phyloP scores from a whole-genome alignment of 2,329 filamentous ascomycete genomes.

The Ascochyta koolunga region DNA sequence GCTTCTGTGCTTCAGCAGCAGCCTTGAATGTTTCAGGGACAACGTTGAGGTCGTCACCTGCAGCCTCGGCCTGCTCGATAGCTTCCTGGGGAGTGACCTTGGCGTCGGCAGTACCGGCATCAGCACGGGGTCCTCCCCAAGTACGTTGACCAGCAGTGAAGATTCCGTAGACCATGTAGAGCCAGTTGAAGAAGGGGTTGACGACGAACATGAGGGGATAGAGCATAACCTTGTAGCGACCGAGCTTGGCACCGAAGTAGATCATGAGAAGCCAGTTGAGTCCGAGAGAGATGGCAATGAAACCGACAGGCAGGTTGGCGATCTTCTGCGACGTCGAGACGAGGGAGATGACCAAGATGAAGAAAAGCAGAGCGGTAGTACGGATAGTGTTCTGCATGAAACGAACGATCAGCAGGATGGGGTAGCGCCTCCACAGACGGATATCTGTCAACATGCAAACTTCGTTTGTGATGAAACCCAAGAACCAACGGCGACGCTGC shows the following conservation, averaged over 20 bases:
- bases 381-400: slow-evolving; percentile 97
- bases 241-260: slow-evolving; percentile 87
- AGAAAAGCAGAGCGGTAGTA: slow-evolving; percentile 91
- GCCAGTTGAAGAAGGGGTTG: slow-evolving; percentile 98
- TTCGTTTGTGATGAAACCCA: slow-evolving; percentile 97
- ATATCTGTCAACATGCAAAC: slow-evolving; percentile 97
- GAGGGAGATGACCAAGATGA: slow-evolving; percentile 88
- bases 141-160: slow-evolving; percentile 93
- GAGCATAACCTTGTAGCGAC: slow-evolving; percentile 90
- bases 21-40: slow-evolving; percentile 81
- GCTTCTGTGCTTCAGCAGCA: slow-evolving; percentile 54
- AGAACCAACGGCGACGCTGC: slow-evolving; percentile 93
- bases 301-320: slow-evolving; percentile 82
- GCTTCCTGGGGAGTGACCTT: slow-evolving; percentile 79
- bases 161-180: slow-evolving; percentile 96
- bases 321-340: slow-evolving; percentile 82
- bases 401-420: slow-evolving; percentile 81
- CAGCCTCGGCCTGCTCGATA: slow-evolving; percentile 78
- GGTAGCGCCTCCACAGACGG: slow-evolving; percentile 89
- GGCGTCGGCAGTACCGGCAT: slow-evolving; percentile 80
- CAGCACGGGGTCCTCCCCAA: slow-evolving; percentile 92
- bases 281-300: slow-evolving; percentile 89
- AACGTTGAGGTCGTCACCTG: slow-evolving; percentile 87
- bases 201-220: slow-evolving; percentile 95
- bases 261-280: slow-evolving; percentile 96